A percentile compares a stretch with the other conserved stretches of the same genome.
Evolutionary conservation across 306 rosid genomes (phyloP).

Genomic region (Carpinus viminea): DNA sequence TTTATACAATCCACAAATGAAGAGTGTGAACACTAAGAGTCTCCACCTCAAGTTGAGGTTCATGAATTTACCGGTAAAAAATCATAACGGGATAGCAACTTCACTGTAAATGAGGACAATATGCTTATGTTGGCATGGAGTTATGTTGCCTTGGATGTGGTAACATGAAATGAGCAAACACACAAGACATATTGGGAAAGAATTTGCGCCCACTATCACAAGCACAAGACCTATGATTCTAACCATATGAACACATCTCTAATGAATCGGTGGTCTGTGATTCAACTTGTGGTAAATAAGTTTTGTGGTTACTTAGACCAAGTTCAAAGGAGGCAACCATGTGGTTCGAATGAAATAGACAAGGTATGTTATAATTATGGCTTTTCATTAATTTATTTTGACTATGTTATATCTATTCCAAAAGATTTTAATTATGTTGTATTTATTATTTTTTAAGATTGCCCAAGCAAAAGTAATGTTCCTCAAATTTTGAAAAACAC

Average conservation of each 20-base stretch:
- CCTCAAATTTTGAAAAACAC: no score
- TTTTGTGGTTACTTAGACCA: no score
- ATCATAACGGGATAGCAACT: background rate
- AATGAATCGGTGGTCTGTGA: background rate
- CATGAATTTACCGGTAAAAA: background rate
- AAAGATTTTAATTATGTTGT: background rate
- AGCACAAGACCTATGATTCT: background rate
- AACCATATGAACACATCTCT: background rate
- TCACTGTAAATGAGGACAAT: background rate
- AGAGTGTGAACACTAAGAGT: no score
- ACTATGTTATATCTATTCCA: background rate
- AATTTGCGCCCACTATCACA: background rate
- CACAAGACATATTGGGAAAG: background rate
- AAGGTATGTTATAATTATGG: background rate
- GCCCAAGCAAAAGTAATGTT: no score
- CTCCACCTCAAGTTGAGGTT: background rate
- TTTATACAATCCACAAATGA: no score
- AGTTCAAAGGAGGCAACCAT: no score
- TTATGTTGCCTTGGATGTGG: background rate
- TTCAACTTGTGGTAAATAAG: background rate
- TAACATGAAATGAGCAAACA: background rate
- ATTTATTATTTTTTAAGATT: no score
- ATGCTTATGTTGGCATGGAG: background rate
- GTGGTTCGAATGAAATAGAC: no score
- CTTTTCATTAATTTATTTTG: background rate